A percentile compares a stretch with the other conserved stretches of the same genome.
These are phyloP conservation scores for Baudoinia panamericana DNA, from an alignment of 495 filamentous ascomycete genomes.

Conservation along the genomic window DNA sequence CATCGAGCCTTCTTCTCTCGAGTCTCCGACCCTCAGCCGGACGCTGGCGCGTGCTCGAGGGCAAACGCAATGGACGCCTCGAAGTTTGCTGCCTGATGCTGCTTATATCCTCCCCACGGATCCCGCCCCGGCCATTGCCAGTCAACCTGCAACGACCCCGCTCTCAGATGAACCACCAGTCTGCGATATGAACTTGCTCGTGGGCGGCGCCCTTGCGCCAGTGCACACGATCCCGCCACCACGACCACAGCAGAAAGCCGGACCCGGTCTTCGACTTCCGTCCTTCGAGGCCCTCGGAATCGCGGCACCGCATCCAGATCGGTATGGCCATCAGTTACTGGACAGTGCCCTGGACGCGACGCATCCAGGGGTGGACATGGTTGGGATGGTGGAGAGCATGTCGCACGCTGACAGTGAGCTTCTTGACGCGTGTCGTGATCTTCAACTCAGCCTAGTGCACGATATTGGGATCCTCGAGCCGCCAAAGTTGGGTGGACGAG, in stretches of 20 bases:
- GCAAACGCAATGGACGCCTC: slow-evolving; percentile 1
- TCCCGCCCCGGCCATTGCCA: not conserved
- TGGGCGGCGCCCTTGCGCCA: slow-evolving; percentile 13
- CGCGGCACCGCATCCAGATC: slow-evolving; percentile 27
- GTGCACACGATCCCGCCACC: slow-evolving; percentile 3
- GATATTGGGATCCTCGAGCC: no score
- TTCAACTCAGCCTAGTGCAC: not conserved
- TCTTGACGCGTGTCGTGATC: not conserved
- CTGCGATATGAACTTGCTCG: slow-evolving; percentile 4
- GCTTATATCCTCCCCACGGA: not conserved
- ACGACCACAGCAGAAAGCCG: slow-evolving; percentile 9
- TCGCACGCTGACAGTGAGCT: slow-evolving; percentile 14
- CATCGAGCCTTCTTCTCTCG: not conserved
- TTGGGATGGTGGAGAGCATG: no score
- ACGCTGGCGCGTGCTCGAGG: not conserved
- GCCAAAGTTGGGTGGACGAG: no score
- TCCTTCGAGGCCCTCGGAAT: slow-evolving; percentile 30
- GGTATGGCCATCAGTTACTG: slow-evolving; percentile 11
- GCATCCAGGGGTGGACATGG: no score
- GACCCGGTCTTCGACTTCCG: slow-evolving; percentile 25
- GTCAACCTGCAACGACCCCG: slow-evolving; percentile 1
- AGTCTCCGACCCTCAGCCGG: not conserved
- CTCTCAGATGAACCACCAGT: not conserved
- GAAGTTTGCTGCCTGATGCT: slow-evolving; percentile 4
- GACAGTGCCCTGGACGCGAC: not conserved